phyloP scores from a whole-genome alignment of 768 basidiomycete species.

The Suillus subaureus region DNA sequence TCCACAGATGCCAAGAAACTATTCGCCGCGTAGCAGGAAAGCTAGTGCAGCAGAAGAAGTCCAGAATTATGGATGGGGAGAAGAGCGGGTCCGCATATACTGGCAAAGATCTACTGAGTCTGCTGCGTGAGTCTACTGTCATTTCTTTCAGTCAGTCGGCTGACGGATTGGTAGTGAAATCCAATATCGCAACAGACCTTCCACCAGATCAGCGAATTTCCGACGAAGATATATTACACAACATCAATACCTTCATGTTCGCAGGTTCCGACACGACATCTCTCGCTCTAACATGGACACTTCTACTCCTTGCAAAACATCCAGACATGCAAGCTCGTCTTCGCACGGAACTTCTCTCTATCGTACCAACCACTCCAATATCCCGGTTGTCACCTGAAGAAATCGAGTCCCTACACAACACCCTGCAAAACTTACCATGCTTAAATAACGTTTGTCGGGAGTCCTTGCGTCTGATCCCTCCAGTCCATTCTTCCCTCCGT shows the following conservation, averaged over 20 bases:
- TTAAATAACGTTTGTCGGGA: conserved; percentile 80
- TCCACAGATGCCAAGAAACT: conserved; percentile 58
- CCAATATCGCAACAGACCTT: conserved; percentile 74
- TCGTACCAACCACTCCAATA: conserved; percentile 43
- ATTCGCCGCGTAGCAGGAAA: conserved; percentile 74
- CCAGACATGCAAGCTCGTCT: conserved; percentile 69
- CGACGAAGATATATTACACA: conserved; percentile 85
- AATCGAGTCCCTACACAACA: conserved; percentile 57
- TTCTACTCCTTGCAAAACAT: conserved; percentile 72
- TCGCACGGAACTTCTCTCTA: conserved; percentile 61
- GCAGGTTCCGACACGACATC: conserved; percentile 89
- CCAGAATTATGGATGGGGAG: conserved; percentile 63
- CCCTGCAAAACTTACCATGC: conserved; percentile 62
- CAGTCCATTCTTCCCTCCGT: conserved; percentile 79
- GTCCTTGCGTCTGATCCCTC: conserved; percentile 75
- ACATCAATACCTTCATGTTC: conserved; percentile 88
- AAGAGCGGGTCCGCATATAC: conserved; percentile 50
- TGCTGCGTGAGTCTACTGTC: conserved; percentile 60
- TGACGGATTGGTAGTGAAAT: conserved; percentile 61
- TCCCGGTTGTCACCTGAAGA: conserved; percentile 62
- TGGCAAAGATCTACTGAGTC: conserved; percentile 77
- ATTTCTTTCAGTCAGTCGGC: conserved; percentile 2
- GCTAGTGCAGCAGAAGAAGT: conserved; percentile 79
- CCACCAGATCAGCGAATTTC: conserved; percentile 73
- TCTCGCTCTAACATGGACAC: conserved; percentile 81